Conservation (phyloP, 148 eudicot species). For the Vaccinium vitisidaea region DNA sequence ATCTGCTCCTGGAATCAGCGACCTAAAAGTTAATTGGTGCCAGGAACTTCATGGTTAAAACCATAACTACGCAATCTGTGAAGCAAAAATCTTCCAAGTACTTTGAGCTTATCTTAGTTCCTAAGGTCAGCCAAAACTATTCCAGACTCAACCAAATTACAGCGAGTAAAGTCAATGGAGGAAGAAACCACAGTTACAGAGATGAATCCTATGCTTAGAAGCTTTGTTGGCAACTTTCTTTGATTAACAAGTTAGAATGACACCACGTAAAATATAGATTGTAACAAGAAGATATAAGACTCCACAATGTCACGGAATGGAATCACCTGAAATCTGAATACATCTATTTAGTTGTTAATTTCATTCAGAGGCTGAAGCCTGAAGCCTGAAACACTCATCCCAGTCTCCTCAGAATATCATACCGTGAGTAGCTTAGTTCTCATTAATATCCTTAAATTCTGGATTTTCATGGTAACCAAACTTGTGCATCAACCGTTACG, state of each 20-base stretch:
- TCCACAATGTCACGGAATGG: not conserved
- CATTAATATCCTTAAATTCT: not conserved
- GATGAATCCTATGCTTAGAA: not conserved
- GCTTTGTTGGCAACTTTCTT: slow-evolving; percentile 8
- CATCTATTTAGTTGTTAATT: not conserved
- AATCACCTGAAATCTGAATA: not conserved
- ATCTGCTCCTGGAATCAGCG: not conserved
- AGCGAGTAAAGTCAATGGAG: not conserved
- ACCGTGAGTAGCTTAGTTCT: not conserved
- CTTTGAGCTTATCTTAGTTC: not conserved
- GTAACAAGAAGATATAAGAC: not conserved
- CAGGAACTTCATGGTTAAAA: not conserved
- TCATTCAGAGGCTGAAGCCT: not conserved
- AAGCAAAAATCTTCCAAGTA: not conserved
- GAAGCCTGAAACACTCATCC: slow-evolving; percentile 5
- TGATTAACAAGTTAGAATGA: not conserved
- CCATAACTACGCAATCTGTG: not conserved
- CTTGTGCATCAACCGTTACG: not conserved
- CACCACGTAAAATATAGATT: not conserved
- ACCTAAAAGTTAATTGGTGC: not conserved
- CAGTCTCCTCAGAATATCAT: not conserved
- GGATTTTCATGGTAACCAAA: not conserved
- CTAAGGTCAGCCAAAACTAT: not conserved
- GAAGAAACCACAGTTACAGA: not conserved
- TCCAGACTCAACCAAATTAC: not conserved